Evolutionary conservation across 768 basidiomycete genomes (phyloP).

Genomic region (Lactarius evosmus): DNA sequence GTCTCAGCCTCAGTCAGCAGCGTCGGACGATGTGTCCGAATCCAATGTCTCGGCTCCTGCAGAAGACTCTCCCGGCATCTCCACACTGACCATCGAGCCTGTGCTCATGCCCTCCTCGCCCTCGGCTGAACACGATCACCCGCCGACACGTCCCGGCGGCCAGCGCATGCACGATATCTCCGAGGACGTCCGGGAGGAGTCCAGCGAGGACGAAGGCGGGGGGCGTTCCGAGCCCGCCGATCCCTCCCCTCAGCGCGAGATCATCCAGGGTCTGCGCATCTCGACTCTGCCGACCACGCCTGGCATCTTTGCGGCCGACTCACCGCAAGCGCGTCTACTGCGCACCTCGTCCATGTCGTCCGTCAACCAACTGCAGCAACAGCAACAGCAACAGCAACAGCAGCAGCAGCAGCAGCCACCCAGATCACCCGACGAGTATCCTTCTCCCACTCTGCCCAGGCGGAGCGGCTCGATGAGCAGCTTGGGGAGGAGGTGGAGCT

Average conservation of each 20-base stretch:
- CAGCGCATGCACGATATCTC: constrained; percentile 35
- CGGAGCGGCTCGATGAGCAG: constrained; percentile 17
- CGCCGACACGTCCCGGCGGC: constrained; percentile 39
- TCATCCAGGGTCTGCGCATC: constrained; percentile 57
- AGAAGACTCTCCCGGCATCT: not conserved
- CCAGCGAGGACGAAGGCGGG: constrained; percentile 16
- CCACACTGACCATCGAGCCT: constrained; percentile 47
- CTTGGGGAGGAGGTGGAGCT: constrained; percentile 20
- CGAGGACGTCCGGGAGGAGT: constrained; percentile 23
- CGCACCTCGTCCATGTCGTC: constrained; percentile 31
- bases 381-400: constrained; percentile 1
- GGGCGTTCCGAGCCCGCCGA: not conserved
- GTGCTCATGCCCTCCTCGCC: constrained; percentile 42
- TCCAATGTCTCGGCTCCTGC: constrained; percentile 1
- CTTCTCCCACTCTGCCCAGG: not conserved
- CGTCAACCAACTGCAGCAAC: constrained; percentile 1
- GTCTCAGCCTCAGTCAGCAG: not conserved
- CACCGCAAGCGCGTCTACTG: constrained; percentile 25
- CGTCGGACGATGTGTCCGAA: constrained; percentile 17
- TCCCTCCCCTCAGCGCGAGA: constrained; percentile 8
- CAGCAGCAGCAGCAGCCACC: constrained; percentile 1
- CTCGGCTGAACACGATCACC: constrained; percentile 27
- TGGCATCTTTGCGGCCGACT: constrained; percentile 22
- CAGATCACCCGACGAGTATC: not conserved
- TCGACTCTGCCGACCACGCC: constrained; percentile 42